Evolutionary conservation across 495 filamentous ascomycete genomes (phyloP).

Genomic region (Geopyxis carbonaria): DNA sequence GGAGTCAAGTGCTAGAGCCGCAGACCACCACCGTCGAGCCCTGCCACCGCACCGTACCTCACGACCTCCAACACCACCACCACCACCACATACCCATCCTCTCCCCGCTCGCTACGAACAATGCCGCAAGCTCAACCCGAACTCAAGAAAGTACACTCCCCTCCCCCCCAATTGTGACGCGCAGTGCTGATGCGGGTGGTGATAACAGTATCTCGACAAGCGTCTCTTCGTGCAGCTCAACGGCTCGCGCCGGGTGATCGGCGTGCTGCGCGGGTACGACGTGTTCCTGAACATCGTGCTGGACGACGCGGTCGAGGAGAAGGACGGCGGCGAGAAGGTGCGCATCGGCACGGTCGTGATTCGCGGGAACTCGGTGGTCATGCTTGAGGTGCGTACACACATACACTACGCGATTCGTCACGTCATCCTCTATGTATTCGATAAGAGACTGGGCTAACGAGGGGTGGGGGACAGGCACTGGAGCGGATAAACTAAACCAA

Average conservation of each 20-base stretch:
- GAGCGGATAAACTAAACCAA: conserved; percentile 42
- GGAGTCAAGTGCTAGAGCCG: too few species aligned
- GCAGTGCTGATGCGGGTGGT: background rate
- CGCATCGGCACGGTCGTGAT: conserved; percentile 90
- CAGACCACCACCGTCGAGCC: conserved; percentile 1
- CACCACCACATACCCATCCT: conserved; percentile 10
- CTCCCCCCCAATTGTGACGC: background rate
- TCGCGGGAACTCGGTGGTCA: conserved; percentile 87
- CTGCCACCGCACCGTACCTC: background rate
- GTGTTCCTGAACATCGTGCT: conserved; percentile 97
- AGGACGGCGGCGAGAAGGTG: conserved; percentile 76
- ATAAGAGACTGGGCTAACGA: conserved; percentile 17
- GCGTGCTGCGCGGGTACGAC: conserved; percentile 88
- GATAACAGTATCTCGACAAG: conserved; percentile 88
- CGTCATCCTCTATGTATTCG: background rate
- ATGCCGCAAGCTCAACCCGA: conserved; percentile 99
- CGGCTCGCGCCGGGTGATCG: conserved; percentile 92
- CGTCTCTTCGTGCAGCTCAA: conserved; percentile 94
- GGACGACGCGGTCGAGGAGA: conserved; percentile 95
- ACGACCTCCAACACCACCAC: conserved; percentile 6
- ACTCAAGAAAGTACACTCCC: conserved; percentile 73
- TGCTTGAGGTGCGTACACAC: conserved; percentile 57
- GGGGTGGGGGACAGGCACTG: conserved; percentile 30
- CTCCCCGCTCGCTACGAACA: conserved; percentile 1
- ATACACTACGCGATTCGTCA: background rate